Percentiles rank a stretch among this genome's conserved stretches.
Evolutionary conservation across 495 filamentous ascomycete genomes (phyloP).

Genomic region (Tetracladium marchalianum): DNA sequence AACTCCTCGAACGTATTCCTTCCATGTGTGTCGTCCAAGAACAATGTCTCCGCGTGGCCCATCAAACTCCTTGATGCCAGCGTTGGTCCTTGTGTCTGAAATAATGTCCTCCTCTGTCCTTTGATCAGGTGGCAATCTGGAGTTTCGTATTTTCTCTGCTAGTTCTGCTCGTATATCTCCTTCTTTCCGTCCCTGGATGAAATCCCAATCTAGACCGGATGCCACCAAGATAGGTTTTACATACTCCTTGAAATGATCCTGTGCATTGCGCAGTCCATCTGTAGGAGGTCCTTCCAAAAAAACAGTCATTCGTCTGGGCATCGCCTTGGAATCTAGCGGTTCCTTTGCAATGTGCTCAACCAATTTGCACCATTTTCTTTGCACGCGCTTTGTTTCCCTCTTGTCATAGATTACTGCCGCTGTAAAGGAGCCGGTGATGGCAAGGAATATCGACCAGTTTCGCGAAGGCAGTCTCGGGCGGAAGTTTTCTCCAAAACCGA

Average conservation of each 20-base stretch:
- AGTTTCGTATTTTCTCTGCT: constrained; percentile 70
- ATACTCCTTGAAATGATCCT: constrained; percentile 93
- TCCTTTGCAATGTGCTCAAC: constrained; percentile 83
- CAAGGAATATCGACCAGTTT: constrained; percentile 94
- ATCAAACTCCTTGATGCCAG: constrained; percentile 57
- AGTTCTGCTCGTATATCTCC: constrained; percentile 77
- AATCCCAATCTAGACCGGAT: constrained; percentile 87
- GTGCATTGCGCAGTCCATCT: constrained; percentile 68
- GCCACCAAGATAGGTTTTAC: constrained; percentile 88
- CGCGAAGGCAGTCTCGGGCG: constrained; percentile 83
- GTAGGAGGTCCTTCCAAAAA: constrained; percentile 78
- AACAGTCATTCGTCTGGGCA: constrained; percentile 79
- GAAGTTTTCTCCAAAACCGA: constrained; percentile 66
- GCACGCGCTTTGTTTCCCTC: constrained; percentile 70
- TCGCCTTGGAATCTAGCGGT: constrained; percentile 52
- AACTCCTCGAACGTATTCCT: constrained; percentile 87
- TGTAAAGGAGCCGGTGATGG: constrained; percentile 66
- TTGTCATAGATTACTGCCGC: constrained; percentile 81
- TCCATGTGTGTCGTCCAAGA: constrained; percentile 90
- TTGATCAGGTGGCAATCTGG: constrained; percentile 38
- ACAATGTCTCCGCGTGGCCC: constrained; percentile 76
- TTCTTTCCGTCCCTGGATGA: constrained; percentile 80
- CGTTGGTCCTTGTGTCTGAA: constrained; percentile 42
- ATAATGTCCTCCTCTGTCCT: constrained; percentile 46
- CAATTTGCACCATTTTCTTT: constrained; percentile 75